Conservation (phyloP, 2,329 filamentous ascomycete species). For the Cercospora beticola region DNA sequence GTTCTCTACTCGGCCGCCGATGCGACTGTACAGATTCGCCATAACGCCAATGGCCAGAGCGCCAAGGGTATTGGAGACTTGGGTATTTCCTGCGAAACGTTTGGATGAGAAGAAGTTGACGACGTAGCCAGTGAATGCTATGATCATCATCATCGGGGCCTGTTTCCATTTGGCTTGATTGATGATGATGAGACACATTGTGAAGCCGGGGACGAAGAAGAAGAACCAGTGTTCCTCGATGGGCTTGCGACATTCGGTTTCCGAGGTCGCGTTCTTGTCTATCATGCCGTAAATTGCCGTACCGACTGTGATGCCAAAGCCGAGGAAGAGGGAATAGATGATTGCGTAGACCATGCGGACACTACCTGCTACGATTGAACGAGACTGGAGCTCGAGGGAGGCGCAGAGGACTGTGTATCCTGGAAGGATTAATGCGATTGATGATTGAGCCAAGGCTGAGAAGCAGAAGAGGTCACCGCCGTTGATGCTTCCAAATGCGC, state of each 20-base stretch:
- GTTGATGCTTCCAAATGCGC: conserved; percentile 51
- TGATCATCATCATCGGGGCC: conserved; percentile 71
- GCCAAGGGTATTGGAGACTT: conserved; percentile 75
- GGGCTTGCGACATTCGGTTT: conserved; percentile 45
- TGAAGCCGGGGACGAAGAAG: conserved; percentile 71
- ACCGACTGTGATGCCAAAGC: conserved; percentile 54
- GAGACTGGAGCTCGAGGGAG: conserved; percentile 50
- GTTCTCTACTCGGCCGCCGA: conserved; percentile 61
- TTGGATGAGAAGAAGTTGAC: conserved; percentile 71
- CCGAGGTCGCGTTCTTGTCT: conserved; percentile 48
- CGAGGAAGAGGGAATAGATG: conserved; percentile 54
- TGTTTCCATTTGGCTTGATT: conserved; percentile 82
- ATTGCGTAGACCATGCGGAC: conserved; percentile 55
- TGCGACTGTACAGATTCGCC: conserved; percentile 74
- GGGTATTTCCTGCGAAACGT: conserved; percentile 67
- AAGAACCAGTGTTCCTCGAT: conserved; percentile 60
- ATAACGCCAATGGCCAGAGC: conserved; percentile 74
- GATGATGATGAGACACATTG: conserved; percentile 71
- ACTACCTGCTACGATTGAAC: conserved; percentile 51
- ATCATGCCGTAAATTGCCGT: conserved; percentile 52
- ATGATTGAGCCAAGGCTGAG: conserved; percentile 52
- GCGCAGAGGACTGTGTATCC: conserved; percentile 54
- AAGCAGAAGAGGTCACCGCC: conserved; percentile 50
- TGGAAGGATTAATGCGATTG: conserved; percentile 52
- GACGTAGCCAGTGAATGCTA: conserved; percentile 70